Base-by-base conservation (phyloP, 2,329 filamentous ascomycete genomes). In the Ophiosphaerella narmari region DNA sequence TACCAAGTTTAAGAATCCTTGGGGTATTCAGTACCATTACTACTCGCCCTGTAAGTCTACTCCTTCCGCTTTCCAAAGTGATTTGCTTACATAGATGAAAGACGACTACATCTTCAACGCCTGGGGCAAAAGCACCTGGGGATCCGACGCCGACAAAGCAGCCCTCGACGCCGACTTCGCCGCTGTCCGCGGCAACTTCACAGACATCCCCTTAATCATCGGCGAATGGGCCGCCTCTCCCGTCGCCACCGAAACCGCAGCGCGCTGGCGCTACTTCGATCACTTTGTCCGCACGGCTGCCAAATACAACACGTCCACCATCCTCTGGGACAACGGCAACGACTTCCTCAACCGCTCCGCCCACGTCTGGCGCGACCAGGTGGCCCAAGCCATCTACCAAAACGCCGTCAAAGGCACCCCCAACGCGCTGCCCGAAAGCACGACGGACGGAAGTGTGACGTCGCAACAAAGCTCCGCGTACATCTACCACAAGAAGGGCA, bases 51-150 rank as follows among this genome's bases (percentile, higher is more conserved):
- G 80, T 68, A 78, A 78, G 64, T 57, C 26, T 18, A 23, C 6
- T n/a, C 24, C 29, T 12, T 39, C 29, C 16, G 24, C 35, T 34
- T 37, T 29, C 23, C 37, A 14, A 34, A 11, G 31, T 38, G 18
- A 43, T 32, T 5, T 24, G 37, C 9, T 24, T 6, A 14, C 24
- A 9, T 21, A 46, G 7, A 29, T 29, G 7, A 29, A 32, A 66
- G 58, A 71, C 37, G 68, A 71, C 48, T 76, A 70, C 58, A 71
- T 76, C 54, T 78, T 73, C 54, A 53, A 54, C 14, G 70, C 68
- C 11, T 86, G 82, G 82, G 83, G 83, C 21, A 83, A 82, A 62
- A 85, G 83, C 0, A 81, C 79, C 42, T 84, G 82, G 82, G 82
- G 83, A 21, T 81, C 79, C 2, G 78, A 78, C 16, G 73, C 74